phyloP scores from a whole-genome alignment of 2,329 filamentous ascomycete species.

The Aspergillus amoenus region DNA sequence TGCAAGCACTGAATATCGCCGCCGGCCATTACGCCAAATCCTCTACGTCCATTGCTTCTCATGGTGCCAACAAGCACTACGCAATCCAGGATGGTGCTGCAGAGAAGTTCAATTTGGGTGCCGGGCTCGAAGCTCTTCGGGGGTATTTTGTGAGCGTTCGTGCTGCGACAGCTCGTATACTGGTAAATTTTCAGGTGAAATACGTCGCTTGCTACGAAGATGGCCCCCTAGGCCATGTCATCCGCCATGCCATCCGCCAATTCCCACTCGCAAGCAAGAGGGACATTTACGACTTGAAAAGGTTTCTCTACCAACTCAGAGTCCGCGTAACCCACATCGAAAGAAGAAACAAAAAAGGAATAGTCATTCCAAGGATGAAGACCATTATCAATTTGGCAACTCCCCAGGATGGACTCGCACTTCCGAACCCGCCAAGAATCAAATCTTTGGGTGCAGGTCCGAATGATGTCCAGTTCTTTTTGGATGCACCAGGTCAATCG shows the following conservation, averaged over 20 bases:
- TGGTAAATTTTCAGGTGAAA: constrained; percentile 65
- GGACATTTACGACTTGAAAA: constrained; percentile 24
- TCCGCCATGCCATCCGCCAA: constrained; percentile 37
- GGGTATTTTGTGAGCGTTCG: constrained; percentile 65
- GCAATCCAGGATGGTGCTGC: constrained; percentile 34
- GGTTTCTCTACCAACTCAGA: constrained; percentile 42
- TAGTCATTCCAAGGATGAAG: constrained; percentile 41
- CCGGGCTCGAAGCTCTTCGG: constrained; percentile 56
- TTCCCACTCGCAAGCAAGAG: constrained; percentile 26
- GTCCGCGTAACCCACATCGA: constrained; percentile 43
- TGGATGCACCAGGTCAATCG: constrained; percentile 30
- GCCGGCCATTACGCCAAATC: constrained; percentile 48
- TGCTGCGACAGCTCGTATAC: constrained; percentile 55
- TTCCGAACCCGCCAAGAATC: constrained; percentile 38
- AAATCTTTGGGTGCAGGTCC: constrained; percentile 47
- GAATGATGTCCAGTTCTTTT: constrained; percentile 56
- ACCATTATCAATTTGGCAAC: constrained; percentile 49
- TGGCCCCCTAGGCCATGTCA: constrained; percentile 40
- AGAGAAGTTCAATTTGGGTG: constrained; percentile 45
- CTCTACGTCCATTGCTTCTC: constrained; percentile 40
- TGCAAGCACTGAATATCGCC: constrained; percentile 61
- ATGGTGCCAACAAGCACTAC: constrained; percentile 57
- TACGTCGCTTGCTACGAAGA: constrained; percentile 58
- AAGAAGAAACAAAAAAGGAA: constrained; percentile 35
- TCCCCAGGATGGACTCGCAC: constrained; percentile 34